These are phyloP conservation scores for Amauroascus verrucosus DNA, from an alignment of 2,329 filamentous ascomycete species.

Conservation along the genomic window DNA sequence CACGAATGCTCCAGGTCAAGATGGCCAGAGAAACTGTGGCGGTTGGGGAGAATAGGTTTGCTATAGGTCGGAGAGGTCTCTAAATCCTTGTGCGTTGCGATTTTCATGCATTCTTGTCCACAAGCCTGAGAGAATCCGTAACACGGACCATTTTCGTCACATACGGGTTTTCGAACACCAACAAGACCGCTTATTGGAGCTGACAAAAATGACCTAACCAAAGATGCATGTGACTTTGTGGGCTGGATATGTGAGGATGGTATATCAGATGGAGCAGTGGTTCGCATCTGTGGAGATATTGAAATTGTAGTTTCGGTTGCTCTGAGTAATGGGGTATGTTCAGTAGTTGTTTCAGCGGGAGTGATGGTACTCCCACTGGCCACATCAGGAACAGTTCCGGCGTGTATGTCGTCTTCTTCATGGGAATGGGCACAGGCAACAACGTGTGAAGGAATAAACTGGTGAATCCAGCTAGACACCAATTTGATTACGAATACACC, in stretches of 20 bases:
- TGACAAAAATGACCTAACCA: constrained; percentile 12
- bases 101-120: constrained; percentile 50
- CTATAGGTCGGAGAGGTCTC: background rate
- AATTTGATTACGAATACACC: constrained; percentile 39
- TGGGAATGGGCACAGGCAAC: constrained; percentile 42
- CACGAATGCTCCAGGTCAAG: background rate
- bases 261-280: background rate
- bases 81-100: constrained; percentile 21
- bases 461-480: constrained; percentile 38
- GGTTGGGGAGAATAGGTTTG: background rate
- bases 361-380: background rate
- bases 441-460: constrained; percentile 41
- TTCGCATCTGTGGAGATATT: background rate
- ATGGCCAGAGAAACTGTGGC: constrained; percentile 1
- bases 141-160: constrained; percentile 50
- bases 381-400: constrained; percentile 19
- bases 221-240: constrained; percentile 5
- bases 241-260: background rate
- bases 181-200: constrained; percentile 14
- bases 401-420: constrained; percentile 27
- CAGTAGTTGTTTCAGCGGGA: background rate
- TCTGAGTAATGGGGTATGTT: constrained; percentile 10
- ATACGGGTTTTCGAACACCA: constrained; percentile 23
- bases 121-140: constrained; percentile 53
- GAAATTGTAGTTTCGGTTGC: background rate